These are phyloP conservation scores for Stachybotrys echinatus DNA, from an alignment of 2,329 filamentous ascomycete genomes.

Conservation along the genomic window DNA sequence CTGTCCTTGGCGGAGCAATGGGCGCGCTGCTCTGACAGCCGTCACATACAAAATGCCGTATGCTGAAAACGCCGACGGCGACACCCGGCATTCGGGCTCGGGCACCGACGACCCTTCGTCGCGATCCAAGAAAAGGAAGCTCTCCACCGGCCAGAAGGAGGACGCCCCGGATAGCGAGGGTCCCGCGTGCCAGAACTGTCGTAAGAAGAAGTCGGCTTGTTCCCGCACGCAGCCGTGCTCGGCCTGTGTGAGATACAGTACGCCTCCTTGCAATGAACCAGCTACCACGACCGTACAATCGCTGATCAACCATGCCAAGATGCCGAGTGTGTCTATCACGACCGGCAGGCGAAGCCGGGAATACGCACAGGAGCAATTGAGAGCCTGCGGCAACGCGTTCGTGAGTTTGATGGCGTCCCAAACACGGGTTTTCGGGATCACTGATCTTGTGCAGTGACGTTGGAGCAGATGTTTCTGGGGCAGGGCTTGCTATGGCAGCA, in stretches of 20 bases:
- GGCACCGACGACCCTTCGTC: not conserved
- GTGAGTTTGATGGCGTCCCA: too few species aligned
- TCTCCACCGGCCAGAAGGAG: not conserved
- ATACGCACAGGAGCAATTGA: constrained; percentile 28
- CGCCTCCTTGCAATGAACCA: constrained; percentile 9
- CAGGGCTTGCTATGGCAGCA: constrained; percentile 30
- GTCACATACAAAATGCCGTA: too few species aligned
- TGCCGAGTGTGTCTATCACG: constrained; percentile 27
- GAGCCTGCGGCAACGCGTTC: constrained; percentile 24
- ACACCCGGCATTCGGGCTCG: too few species aligned
- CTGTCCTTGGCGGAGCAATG: too few species aligned
- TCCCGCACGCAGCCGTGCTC: constrained; percentile 36
- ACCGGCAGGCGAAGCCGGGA: constrained; percentile 24
- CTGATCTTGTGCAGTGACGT: too few species aligned
- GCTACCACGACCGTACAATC: not conserved
- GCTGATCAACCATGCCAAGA: constrained; percentile 5
- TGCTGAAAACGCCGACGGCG: too few species aligned
- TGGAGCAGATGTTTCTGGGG: constrained; percentile 33
- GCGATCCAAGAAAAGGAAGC: constrained; percentile 1
- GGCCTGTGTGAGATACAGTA: constrained; percentile 24
- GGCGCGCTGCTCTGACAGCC: too few species aligned
- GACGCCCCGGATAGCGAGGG: constrained; percentile 1
- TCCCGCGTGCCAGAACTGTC: constrained; percentile 31
- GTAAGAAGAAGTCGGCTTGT: constrained; percentile 39
- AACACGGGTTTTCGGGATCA: too few species aligned